Evolutionary conservation across 2,329 filamentous ascomycete genomes (phyloP), one percentile per base, ranked within the genome.

Genomic region (Metarhizium guizhouense): DNA sequence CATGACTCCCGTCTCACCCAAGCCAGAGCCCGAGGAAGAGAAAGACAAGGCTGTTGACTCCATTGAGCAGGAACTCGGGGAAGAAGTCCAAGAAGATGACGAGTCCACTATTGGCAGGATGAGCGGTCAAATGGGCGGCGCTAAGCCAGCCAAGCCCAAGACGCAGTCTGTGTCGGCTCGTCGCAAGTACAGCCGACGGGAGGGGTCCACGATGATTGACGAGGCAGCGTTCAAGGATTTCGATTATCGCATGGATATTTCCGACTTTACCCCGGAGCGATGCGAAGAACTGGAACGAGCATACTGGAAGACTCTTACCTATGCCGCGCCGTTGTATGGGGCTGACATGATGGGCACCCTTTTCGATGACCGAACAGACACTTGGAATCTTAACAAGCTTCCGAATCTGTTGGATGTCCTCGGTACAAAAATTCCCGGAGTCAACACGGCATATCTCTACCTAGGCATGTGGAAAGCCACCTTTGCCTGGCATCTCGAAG

Each of bases 401-500:
- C 90, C 90, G 13, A 99, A 97, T 63, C 74, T 99, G 55, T 80
- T 99, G 43, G 94, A 99, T 70, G 90, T 96, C 4, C 78, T 99
- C 2, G 94, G 94, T 6, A 93, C 91, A 55, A 96, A 96, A 64
- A 90, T 99, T 8, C 95, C 94, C 3, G 94, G 94, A 62, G 95
- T 99, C 67, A 99, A 99, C 67, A 99, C 93, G 2, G 93, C 94
- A 2, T 99, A 99, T 67, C 82, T 99, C 2, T 99, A 99, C 67
- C 79, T 99, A 57, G 94, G 94, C 47, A 99, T 99, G 94, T 99
- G 94, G 94, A 97, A 97, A 72, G 93, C 94, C 13, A 97, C 94
- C 0, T 99, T 99, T 69, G 94, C 94, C 8, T 99, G 94, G 94
- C 94, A 99, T 80, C 75, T 99, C 54, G 94, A 99, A 69, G 94